Evolutionary conservation across 139 green algal genomes (phyloP), one percentile per base, ranked within the genome.

Genomic region (Trebouxia sp.): DNA sequence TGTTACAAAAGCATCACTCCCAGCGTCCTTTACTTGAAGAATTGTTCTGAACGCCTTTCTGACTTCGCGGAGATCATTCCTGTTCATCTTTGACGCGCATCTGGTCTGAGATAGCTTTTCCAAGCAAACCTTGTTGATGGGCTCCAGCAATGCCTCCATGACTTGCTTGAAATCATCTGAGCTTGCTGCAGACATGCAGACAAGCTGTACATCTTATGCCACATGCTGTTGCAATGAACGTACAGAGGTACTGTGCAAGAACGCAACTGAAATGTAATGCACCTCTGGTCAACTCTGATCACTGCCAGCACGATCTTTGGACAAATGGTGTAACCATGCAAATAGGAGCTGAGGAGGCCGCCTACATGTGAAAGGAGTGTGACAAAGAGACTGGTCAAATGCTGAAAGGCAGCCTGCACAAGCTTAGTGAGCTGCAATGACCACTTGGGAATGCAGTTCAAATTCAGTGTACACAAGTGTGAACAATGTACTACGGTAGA

Each of bases 151-250:
- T 69, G 58, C 58, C 58, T 69, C 58, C 58, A 69, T 30, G 39
- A 69, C 58, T 69, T 69, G 58, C 58, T 69, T 69, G 58, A 69
- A 69, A 69, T 43, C 58, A 69, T 69, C 58, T 69, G 58, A 69
- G 58, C 58, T 69, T 69, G 55, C 55, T 65, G 55, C 55, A 65
- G 55, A 65, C 55, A 65, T 65, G 55, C 55, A 65, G 55, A 26
- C 58, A 69, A 69, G 58, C 58, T 69, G 58, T 69, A 69, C 17
- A 30, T 30, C 58, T 69, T 69, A 69, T 69, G 58, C 58, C 58
- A 69, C 58, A 69, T 69, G 58, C 58, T 69, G 58, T 30, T 69
- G 58, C 41, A 69, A 69, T 69, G 58, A 69, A 69, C 41, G 58
- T 69, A 30, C 58, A 69, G 58, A 69, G 58, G 41, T 69, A 30